Percentiles rank a stretch among this genome's conserved stretches.
These are phyloP conservation scores for Dioscorea cayenensis DNA, from an alignment of 116 monocot genomes.

Conservation along the genomic window DNA sequence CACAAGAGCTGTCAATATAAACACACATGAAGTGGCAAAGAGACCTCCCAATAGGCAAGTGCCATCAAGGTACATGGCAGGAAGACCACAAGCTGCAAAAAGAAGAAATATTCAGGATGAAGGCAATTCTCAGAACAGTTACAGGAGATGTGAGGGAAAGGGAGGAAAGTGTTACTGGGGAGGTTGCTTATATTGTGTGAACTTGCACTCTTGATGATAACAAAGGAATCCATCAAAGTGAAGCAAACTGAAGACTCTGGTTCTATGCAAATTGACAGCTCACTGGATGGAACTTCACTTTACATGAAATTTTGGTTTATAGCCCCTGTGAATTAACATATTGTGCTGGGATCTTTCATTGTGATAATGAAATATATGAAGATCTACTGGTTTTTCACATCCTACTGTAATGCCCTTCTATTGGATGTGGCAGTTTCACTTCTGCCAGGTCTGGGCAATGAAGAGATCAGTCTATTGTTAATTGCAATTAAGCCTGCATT, in stretches of 20 bases:
- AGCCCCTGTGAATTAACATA: not conserved
- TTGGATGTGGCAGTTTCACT: conserved; percentile 76
- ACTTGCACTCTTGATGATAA: conserved; percentile 51
- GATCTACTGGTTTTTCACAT: not conserved
- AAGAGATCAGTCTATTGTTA: conserved; percentile 49
- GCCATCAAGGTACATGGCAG: no score
- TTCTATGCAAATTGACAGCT: conserved; percentile 61
- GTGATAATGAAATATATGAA: not conserved
- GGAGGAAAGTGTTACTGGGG: no score
- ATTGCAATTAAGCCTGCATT: conserved; percentile 62
- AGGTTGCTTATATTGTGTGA: no score
- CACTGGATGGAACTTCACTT: conserved; percentile 23
- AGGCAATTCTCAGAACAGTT: no score
- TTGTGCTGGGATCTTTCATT: not conserved
- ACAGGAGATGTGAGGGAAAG: no score
- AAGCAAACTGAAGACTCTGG: conserved; percentile 29
- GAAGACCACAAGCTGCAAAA: no score
- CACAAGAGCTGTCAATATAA: no score
- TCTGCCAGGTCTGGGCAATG: conserved; percentile 63
- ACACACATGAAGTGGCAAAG: no score
- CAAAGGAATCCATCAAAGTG: conserved; percentile 32
- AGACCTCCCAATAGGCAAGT: no score
- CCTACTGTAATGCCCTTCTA: conserved; percentile 54
- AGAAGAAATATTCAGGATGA: no score
- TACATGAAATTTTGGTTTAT: not conserved